A percentile compares a stretch with the other conserved stretches of the same genome.
phyloP scores from a whole-genome alignment of 768 basidiomycete genomes.

The Lentinus brumalis region DNA sequence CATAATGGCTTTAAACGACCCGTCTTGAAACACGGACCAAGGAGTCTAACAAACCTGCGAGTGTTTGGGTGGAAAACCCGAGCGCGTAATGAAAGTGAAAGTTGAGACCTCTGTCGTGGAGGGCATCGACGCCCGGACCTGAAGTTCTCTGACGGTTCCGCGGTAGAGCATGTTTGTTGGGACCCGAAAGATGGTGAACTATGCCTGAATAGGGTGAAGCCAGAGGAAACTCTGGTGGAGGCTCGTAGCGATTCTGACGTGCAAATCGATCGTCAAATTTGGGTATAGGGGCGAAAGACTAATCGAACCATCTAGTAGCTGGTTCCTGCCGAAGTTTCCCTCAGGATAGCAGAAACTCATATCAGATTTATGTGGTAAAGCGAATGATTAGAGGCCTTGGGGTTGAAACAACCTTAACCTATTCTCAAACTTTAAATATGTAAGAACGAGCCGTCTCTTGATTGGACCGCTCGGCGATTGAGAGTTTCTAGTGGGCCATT shows the following conservation, averaged over 20 bases:
- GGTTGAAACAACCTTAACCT: constrained; percentile 89
- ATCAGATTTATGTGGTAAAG: constrained; percentile 66
- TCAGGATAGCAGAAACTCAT: constrained; percentile 68
- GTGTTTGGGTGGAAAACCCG: too few species aligned
- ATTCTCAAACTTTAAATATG: constrained; percentile 74
- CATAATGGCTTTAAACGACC: too few species aligned
- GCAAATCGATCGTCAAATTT: constrained; percentile 95
- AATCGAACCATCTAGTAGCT: constrained; percentile 95
- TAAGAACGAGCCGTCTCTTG: constrained; percentile 56
- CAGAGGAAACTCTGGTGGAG: constrained; percentile 97
- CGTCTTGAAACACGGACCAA: too few species aligned
- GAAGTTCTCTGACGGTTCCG: too few species aligned
- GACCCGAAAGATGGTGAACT: too few species aligned
- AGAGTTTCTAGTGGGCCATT: constrained; percentile 75
- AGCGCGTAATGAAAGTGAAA: too few species aligned
- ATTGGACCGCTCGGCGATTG: constrained; percentile 55
- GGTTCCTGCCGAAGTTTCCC: constrained; percentile 92
- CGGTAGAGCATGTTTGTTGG: too few species aligned
- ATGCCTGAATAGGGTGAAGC: too few species aligned
- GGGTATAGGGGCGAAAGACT: constrained; percentile 96
- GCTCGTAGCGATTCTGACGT: constrained; percentile 95
- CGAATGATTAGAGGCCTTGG: constrained; percentile 92
- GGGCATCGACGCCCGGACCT: too few species aligned
- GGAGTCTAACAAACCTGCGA: too few species aligned
- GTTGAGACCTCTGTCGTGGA: too few species aligned